A percentile compares a stretch with the other conserved stretches of the same genome.
Conservation (phyloP, 2,329 filamentous ascomycete genomes). For the Balansia obtecta region DNA sequence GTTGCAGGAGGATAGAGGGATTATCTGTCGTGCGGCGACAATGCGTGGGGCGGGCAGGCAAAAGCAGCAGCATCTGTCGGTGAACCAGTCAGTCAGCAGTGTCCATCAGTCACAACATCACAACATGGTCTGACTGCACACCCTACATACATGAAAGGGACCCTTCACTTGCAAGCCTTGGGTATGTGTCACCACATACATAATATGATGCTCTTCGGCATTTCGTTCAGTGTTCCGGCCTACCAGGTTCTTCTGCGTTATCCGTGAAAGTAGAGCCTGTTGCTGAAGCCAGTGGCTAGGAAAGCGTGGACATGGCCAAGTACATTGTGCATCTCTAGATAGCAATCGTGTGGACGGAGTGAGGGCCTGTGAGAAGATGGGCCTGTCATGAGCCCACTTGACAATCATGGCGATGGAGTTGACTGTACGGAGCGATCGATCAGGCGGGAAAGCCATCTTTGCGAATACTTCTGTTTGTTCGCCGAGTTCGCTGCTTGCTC, state of each 20-base stretch:
- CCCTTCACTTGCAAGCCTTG: neutral
- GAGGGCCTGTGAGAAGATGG: too few species aligned
- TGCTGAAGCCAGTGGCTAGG: too few species aligned
- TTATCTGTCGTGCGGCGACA: neutral
- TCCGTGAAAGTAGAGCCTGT: too few species aligned
- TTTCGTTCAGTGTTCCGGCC: neutral
- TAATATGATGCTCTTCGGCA: neutral
- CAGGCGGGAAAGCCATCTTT: neutral
- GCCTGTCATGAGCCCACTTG: neutral
- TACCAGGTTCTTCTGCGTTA: too few species aligned
- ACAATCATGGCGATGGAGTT: neutral
- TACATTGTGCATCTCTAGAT: too few species aligned
- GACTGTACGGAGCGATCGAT: neutral
- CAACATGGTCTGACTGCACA: neutral
- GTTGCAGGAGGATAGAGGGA: neutral
- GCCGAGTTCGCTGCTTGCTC: too few species aligned
- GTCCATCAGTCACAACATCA: neutral
- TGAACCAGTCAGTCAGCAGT: neutral
- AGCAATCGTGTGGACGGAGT: too few species aligned
- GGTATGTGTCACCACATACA: neutral
- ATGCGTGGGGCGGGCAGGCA: neutral
- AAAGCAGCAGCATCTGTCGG: neutral
- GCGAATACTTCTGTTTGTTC: too few species aligned
- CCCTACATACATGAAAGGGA: neutral
- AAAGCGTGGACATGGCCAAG: too few species aligned